These are phyloP conservation scores for Stromatinia cepivora DNA, from an alignment of 2,329 filamentous ascomycete genomes.

Conservation along the genomic window DNA sequence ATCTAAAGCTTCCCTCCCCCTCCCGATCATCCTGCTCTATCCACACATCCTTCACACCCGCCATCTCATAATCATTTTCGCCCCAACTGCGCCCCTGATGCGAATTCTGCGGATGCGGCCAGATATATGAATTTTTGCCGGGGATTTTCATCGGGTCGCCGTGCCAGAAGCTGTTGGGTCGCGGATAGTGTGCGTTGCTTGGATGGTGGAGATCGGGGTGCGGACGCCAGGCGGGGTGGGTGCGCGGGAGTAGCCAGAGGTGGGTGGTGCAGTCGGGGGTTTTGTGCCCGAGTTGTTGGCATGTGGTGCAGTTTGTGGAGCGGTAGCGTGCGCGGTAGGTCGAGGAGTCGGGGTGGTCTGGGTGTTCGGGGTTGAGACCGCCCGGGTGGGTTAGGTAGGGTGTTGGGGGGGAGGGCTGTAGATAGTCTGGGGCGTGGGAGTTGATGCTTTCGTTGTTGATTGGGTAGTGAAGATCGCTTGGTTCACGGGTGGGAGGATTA, in stretches of 20 bases:
- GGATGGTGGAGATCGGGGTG: not conserved
- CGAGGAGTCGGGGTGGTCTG: not conserved
- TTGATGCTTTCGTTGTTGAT: not conserved
- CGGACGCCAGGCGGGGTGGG: not conserved
- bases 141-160: not conserved
- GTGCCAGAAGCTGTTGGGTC: not conserved
- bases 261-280: not conserved
- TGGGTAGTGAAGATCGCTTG: not conserved
- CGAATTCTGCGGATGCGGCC: not conserved
- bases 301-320: not conserved
- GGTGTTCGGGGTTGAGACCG: not conserved
- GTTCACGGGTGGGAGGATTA: not conserved
- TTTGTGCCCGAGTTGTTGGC: not conserved
- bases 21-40: constrained; percentile 4
- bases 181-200: accelerated
- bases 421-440: not conserved
- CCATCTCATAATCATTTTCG: not conserved
- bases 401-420: accelerated
- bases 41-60: not conserved
- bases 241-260: not conserved
- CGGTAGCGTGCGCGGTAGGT: constrained; percentile 5
- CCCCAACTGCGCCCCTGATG: not conserved
- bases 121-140: not conserved
- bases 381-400: not conserved
- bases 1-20: not conserved